A percentile compares a stretch with the other conserved stretches of the same genome.
Conservation (phyloP, 306 rosid species). For the Dalbergia oliveri region DNA sequence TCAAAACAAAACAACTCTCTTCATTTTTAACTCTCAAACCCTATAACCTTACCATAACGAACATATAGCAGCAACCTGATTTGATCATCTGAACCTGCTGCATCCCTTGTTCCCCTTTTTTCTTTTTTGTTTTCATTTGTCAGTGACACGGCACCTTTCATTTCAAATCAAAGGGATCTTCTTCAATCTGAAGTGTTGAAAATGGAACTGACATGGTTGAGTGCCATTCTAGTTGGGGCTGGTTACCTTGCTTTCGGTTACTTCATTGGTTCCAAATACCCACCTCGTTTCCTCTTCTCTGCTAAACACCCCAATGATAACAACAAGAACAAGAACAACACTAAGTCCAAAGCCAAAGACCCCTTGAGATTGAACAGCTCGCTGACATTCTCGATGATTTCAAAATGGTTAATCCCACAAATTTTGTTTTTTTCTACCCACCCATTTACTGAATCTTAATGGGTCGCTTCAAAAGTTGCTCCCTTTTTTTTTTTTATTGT, state of each 20-base stretch:
- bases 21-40: neutral
- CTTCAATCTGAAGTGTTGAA: neutral
- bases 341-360: slow-evolving; percentile 62
- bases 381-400: slow-evolving; percentile 81
- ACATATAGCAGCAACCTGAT: neutral
- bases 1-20: neutral
- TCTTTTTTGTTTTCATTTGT: neutral
- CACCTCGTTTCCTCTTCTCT: slow-evolving; percentile 55
- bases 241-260: slow-evolving; percentile 91
- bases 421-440: neutral
- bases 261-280: slow-evolving; percentile 75
- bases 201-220: slow-evolving; percentile 86
- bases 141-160: neutral
- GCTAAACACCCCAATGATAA: slow-evolving; percentile 19
- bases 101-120: neutral
- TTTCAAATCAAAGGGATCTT: neutral
- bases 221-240: slow-evolving; percentile 83
- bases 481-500: neutral
- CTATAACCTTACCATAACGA: neutral
- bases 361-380: slow-evolving; percentile 77
- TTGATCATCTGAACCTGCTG: neutral
- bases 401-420: slow-evolving; percentile 69
- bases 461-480: slow-evolving; percentile 5
- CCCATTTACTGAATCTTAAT: slow-evolving; percentile 14
- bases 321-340: slow-evolving; percentile 49